These are phyloP conservation scores for Astraeus odoratus DNA, from an alignment of 768 basidiomycete genomes.

Conservation along the genomic window DNA sequence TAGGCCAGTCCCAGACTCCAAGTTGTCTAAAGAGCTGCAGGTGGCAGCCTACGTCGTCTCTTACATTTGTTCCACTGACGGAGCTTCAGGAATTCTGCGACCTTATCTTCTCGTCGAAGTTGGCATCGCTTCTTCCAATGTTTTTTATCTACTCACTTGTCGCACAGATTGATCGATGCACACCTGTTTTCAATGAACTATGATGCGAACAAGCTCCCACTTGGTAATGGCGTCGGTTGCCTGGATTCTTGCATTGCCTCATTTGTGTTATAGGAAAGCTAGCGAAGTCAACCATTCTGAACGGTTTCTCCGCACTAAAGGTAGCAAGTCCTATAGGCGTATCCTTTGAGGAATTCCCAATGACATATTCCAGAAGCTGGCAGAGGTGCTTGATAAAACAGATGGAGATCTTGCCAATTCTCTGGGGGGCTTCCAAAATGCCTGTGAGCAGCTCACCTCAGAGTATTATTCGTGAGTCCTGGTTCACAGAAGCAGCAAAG, in stretches of 20 bases:
- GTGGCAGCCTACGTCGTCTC: slow-evolving; percentile 16
- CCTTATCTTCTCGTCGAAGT: slow-evolving; percentile 48
- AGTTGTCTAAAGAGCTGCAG: slow-evolving; percentile 39
- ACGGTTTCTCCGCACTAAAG: slow-evolving; percentile 54
- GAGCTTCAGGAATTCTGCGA: slow-evolving; percentile 35
- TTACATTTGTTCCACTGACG: not conserved
- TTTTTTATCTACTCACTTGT: not conserved
- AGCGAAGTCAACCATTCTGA: slow-evolving; percentile 52
- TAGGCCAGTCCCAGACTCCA: slow-evolving; percentile 39
- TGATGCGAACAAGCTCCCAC: slow-evolving; percentile 56
- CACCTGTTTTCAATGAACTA: slow-evolving; percentile 58
- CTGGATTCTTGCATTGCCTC: not conserved
- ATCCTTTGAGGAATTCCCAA: not conserved
- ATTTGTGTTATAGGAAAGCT: slow-evolving; percentile 43
- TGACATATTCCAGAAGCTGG: slow-evolving; percentile 29
- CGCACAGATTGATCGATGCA: slow-evolving; percentile 43
- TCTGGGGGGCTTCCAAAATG: slow-evolving; percentile 31
- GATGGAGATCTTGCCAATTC: slow-evolving; percentile 31
- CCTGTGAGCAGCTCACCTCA: slow-evolving; percentile 42
- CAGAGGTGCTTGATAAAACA: slow-evolving; percentile 46
- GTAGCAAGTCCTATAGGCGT: slow-evolving; percentile 16
- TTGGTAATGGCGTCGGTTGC: slow-evolving; percentile 30
- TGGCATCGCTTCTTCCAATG: slow-evolving; percentile 4
- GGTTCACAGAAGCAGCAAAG: not conserved
- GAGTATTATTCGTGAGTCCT: slow-evolving; percentile 49